A percentile compares a stretch with the other conserved stretches of the same genome.
Conservation (phyloP, 2,329 filamentous ascomycete genomes). For the Whalleya microplaca region DNA sequence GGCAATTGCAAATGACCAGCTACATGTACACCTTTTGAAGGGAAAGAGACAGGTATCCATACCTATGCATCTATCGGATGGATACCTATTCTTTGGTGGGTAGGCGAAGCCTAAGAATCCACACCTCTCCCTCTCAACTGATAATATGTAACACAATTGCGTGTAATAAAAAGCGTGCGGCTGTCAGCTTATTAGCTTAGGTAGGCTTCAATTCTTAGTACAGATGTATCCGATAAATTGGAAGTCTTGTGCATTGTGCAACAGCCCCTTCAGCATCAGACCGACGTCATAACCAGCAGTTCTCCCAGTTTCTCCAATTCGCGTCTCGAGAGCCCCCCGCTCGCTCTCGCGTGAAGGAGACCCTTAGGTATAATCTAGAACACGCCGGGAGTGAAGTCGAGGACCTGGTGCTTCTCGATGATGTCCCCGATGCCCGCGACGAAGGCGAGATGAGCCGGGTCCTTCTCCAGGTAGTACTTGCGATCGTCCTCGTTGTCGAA, state of each 20-base stretch:
- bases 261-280: background rate
- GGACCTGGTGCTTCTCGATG: conserved; percentile 55
- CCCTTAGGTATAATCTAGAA: conserved; percentile 19
- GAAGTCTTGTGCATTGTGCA: too few species aligned
- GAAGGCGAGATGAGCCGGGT: conserved; percentile 66
- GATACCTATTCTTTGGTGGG: too few species aligned
- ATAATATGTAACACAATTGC: too few species aligned
- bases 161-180: too few species aligned
- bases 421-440: conserved; percentile 50
- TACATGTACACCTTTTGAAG: too few species aligned
- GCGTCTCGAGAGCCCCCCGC: background rate
- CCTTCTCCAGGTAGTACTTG: conserved; percentile 66
- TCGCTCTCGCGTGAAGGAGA: background rate
- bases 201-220: too few species aligned
- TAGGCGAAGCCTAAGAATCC: too few species aligned
- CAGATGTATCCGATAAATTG: too few species aligned
- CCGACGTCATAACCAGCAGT: background rate
- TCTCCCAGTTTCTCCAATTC: background rate
- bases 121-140: too few species aligned
- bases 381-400: conserved; percentile 57
- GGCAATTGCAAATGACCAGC: background rate
- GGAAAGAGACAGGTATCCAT: too few species aligned
- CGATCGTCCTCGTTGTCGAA: conserved; percentile 66
- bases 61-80: too few species aligned
- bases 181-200: too few species aligned